These are phyloP conservation scores for Naganishia onofrii DNA, from an alignment of 768 basidiomycete genomes.

Conservation along the genomic window DNA sequence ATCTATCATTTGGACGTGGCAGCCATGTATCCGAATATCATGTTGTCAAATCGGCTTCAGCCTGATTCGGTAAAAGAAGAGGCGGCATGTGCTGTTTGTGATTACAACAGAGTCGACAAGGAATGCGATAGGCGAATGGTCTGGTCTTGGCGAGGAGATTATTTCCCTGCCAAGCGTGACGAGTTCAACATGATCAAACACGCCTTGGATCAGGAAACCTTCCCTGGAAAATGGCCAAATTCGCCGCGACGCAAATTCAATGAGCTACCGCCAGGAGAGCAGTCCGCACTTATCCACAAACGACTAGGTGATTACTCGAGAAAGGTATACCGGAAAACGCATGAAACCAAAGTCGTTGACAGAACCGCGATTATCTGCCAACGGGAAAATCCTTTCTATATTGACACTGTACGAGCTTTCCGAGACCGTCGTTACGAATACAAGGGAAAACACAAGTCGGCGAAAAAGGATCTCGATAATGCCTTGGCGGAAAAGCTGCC, in stretches of 20 bases:
- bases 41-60: conserved; percentile 98
- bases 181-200: conserved; percentile 99
- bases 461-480: conserved; percentile 95
- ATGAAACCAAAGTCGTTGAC: conserved; percentile 91
- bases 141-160: conserved; percentile 99
- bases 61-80: conserved; percentile 98
- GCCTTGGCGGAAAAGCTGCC: conserved; percentile 66
- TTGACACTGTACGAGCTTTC: conserved; percentile 95
- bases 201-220: conserved; percentile 88
- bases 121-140: conserved; percentile 86
- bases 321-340: conserved; percentile 97
- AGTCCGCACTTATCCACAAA: conserved; percentile 88
- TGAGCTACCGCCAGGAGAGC: conserved; percentile 79
- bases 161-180: conserved; percentile 93
- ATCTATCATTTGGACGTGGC: conserved; percentile 99
- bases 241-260: conserved; percentile 73
- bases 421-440: conserved; percentile 98
- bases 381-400: conserved; percentile 96
- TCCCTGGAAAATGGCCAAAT: conserved; percentile 75
- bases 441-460: conserved; percentile 95
- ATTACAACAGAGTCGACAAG: conserved; percentile 95
- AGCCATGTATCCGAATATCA: conserved; percentile 99
- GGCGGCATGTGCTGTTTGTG: conserved; percentile 93
- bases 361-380: conserved; percentile 96
- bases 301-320: conserved; percentile 97